Conservation (phyloP, 2,329 filamentous ascomycete species). For the Calonectria henricotiae region DNA sequence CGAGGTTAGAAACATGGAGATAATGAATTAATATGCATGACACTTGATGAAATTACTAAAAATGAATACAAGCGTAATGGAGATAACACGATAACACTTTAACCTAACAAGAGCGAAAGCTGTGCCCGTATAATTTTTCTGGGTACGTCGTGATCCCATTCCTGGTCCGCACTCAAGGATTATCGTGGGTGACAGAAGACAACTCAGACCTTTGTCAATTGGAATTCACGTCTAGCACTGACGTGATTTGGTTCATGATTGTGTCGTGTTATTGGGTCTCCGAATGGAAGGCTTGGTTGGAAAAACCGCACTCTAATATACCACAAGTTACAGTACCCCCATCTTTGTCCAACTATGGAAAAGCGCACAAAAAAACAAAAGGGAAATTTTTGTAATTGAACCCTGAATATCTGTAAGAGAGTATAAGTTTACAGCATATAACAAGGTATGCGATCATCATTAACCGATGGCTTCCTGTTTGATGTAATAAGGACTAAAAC, state of each 20-base stretch:
- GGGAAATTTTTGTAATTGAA: too few species aligned
- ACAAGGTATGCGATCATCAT: background rate
- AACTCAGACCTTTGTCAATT: background rate
- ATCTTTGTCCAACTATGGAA: too few species aligned
- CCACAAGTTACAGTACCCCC: too few species aligned
- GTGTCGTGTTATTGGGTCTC: background rate
- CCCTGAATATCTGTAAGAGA: background rate
- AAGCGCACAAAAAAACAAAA: too few species aligned
- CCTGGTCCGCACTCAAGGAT: background rate
- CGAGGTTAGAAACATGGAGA: background rate
- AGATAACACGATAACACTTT: too few species aligned
- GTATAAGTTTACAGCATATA: background rate
- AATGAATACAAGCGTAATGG: too few species aligned
- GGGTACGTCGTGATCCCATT: background rate
- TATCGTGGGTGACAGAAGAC: background rate
- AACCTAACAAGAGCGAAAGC: background rate
- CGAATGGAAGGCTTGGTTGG: too few species aligned
- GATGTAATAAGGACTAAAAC: background rate
- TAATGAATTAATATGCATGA: background rate
- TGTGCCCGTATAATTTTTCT: background rate
- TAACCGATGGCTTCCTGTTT: too few species aligned
- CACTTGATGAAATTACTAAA: background rate
- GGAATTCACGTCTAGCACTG: background rate
- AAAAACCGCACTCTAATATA: too few species aligned
- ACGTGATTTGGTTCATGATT: conserved; percentile 2